Percentiles rank a stretch among this genome's conserved stretches.
Evolutionary conservation across 352 stramenopile species (phyloP).

Genomic region (Globisporangium alternatum): DNA sequence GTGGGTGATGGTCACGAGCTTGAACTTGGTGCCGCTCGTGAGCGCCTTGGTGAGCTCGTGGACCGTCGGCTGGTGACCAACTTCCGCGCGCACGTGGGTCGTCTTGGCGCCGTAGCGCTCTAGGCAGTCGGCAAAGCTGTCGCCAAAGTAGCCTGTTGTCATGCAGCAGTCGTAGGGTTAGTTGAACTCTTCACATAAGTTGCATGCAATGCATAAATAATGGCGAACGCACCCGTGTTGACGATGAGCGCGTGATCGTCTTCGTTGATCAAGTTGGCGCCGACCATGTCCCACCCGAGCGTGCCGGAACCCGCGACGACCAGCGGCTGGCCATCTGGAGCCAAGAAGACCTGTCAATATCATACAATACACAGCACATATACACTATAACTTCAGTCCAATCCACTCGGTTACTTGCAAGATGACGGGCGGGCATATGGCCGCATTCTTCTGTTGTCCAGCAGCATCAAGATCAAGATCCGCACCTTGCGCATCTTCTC

Average conservation of each 20-base stretch:
- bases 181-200: background rate
- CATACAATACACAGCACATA: background rate
- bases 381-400: background rate
- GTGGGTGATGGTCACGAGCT: constrained; percentile 74
- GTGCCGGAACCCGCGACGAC: constrained; percentile 66
- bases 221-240: constrained; percentile 44
- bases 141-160: constrained; percentile 62
- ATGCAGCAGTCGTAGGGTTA: background rate
- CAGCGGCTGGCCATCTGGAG: constrained; percentile 64
- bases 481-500: constrained; percentile 76
- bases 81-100: constrained; percentile 54
- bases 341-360: constrained; percentile 43
- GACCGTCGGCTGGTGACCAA: constrained; percentile 52
- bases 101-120: constrained; percentile 65
- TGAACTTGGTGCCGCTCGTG: constrained; percentile 39
- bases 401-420: background rate
- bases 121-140: constrained; percentile 66
- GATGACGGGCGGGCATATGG: background rate
- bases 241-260: constrained; percentile 66
- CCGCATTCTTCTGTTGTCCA: background rate
- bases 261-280: constrained; percentile 61
- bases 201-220: background rate
- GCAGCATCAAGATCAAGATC: background rate
- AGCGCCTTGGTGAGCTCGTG: constrained; percentile 44
- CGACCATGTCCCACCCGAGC: constrained; percentile 83